Percentiles rank a stretch among this genome's conserved stretches.
Conservation (phyloP, 2,329 filamentous ascomycete species). For the Monascus ruber region DNA sequence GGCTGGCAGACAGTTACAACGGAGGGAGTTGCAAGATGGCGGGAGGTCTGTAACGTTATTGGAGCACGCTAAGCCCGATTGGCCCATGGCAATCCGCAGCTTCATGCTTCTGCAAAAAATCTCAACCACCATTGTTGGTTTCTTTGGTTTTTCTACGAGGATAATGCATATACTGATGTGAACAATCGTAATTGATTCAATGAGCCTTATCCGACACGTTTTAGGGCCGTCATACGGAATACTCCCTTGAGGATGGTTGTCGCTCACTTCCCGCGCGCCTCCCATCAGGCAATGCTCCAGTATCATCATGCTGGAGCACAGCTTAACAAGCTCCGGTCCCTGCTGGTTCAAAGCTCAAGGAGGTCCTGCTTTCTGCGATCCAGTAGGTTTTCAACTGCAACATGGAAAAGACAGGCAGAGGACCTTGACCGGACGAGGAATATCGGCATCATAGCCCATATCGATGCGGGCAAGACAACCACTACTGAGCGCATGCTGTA, state of each 20-base stretch:
- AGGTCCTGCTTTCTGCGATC: background rate
- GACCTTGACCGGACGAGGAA: conserved; percentile 62
- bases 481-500: conserved; percentile 99
- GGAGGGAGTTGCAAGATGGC: too few species aligned
- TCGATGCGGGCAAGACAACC: conserved; percentile 97
- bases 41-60: too few species aligned
- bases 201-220: background rate
- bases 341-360: background rate
- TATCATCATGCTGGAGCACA: conserved; percentile 2
- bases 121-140: too few species aligned
- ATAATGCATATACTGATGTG: too few species aligned
- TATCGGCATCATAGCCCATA: conserved; percentile 97
- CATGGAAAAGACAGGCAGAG: conserved; percentile 11
- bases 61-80: too few species aligned
- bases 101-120: too few species aligned
- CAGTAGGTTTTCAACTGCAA: conserved; percentile 16
- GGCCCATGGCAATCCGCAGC: too few species aligned
- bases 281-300: conserved; percentile 12
- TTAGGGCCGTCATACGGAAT: background rate
- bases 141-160: too few species aligned
- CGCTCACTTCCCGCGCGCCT: conserved; percentile 19
- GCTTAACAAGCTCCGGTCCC: conserved; percentile 1
- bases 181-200: background rate
- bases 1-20: too few species aligned
- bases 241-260: conserved; percentile 16